These are phyloP conservation scores for Rhodotorula mucilaginosa DNA, from an alignment of 1,284 basidiomycete species.

Conservation along the genomic window DNA sequence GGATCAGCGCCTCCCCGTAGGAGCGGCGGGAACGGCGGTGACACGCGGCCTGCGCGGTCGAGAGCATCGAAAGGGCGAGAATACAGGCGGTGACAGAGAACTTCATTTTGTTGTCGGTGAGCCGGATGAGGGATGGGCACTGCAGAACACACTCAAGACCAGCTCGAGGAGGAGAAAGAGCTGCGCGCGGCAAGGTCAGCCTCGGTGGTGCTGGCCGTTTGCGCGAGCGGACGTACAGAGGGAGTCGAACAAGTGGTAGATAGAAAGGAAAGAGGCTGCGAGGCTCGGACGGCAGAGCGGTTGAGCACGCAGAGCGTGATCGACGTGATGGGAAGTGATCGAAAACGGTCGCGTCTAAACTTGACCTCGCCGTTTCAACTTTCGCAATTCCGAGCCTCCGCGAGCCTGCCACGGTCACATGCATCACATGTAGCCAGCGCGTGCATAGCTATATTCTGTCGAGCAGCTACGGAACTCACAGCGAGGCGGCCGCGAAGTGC, in stretches of 20 bases:
- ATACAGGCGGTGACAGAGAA: not conserved
- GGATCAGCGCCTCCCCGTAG: not conserved
- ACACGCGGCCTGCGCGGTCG: not conserved
- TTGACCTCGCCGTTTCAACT: too few species aligned
- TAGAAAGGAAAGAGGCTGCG: not conserved
- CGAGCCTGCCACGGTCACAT: too few species aligned
- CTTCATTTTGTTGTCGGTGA: not conserved
- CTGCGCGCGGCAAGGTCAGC: too few species aligned
- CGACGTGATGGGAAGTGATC: too few species aligned
- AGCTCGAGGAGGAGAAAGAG: not conserved
- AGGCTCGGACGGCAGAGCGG: not conserved
- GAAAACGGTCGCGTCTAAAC: too few species aligned
- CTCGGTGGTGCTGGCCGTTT: too few species aligned
- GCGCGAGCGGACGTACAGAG: not conserved
- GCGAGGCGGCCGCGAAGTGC: too few species aligned
- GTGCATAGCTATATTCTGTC: too few species aligned
- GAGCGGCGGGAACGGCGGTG: not conserved
- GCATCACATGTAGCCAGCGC: too few species aligned
- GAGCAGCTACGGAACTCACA: too few species aligned
- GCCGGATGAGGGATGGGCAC: not conserved
- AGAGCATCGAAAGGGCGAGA: not conserved
- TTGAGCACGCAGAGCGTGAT: too few species aligned
- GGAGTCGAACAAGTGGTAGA: not conserved
- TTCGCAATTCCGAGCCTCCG: too few species aligned
- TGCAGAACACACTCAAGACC: not conserved